These are phyloP conservation scores for Dothideomycetes sp. DNA, from an alignment of 2,329 filamentous ascomycete species.

Conservation along the genomic window DNA sequence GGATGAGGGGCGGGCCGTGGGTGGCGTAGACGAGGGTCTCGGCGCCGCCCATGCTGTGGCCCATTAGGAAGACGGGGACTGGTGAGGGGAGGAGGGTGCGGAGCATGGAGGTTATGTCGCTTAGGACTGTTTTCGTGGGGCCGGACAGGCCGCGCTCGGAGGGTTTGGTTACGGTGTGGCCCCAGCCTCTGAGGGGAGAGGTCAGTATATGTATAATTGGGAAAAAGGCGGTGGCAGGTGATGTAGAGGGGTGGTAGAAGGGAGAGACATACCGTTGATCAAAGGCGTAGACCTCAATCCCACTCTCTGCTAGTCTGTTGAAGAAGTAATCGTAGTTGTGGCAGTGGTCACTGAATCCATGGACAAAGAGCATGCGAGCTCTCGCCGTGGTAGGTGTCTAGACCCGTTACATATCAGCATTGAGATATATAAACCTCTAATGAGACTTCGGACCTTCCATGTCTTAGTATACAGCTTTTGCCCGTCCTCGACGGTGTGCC, in stretches of 20 bases:
- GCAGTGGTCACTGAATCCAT: constrained; percentile 81
- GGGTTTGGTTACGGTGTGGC: constrained; percentile 53
- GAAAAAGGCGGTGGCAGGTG: background rate
- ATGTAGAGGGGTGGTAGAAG: background rate
- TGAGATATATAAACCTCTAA: background rate
- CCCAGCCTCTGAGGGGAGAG: constrained; percentile 55
- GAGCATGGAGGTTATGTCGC: constrained; percentile 70
- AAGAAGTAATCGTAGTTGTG: constrained; percentile 69
- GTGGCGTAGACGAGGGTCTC: constrained; percentile 54
- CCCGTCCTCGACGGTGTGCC: constrained; percentile 40
- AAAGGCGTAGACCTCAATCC: constrained; percentile 66
- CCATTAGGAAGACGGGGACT: constrained; percentile 68
- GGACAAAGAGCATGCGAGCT: constrained; percentile 71
- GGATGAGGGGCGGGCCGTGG: constrained; percentile 38
- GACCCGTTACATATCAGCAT: constrained; percentile 7
- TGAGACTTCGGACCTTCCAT: constrained; percentile 37
- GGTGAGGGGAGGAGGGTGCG: constrained; percentile 39
- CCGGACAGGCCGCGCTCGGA: constrained; percentile 63
- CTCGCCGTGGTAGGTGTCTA: constrained; percentile 38
- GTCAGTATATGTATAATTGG: background rate
- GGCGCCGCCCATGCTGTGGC: constrained; percentile 85
- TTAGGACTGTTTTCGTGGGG: constrained; percentile 58
- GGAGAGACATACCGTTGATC: constrained; percentile 49
- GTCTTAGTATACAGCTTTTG: constrained; percentile 49
- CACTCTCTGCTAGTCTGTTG: constrained; percentile 53